A percentile compares a stretch with the other conserved stretches of the same genome.
Evolutionary conservation across 1,284 basidiomycete genomes (phyloP).

Genomic region (Athelia psychrophila): DNA sequence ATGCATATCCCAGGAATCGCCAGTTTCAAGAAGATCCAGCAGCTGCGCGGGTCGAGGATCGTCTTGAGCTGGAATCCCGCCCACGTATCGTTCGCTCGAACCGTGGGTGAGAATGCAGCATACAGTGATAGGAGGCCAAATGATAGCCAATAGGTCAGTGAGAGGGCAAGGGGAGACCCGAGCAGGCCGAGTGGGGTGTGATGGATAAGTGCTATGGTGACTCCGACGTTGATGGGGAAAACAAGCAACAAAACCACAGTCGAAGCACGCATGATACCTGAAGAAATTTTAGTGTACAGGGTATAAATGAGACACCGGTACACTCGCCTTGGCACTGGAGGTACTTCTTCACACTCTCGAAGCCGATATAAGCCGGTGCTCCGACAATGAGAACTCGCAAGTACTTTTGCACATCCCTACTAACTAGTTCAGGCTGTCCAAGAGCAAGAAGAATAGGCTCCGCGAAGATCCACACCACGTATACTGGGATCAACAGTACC

Average conservation of each 20-base stretch:
- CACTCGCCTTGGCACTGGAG: conserved; percentile 70
- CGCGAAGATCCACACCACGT: conserved; percentile 56
- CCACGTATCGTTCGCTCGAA: conserved; percentile 61
- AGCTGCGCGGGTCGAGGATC: conserved; percentile 48
- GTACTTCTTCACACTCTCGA: conserved; percentile 77
- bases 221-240: conserved; percentile 59
- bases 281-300: not conserved
- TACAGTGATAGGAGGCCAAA: conserved; percentile 51
- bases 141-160: conserved; percentile 68
- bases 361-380: conserved; percentile 71
- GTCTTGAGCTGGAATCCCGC: conserved; percentile 47
- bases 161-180: conserved; percentile 64
- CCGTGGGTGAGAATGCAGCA: conserved; percentile 48
- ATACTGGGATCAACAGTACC: conserved; percentile 60
- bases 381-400: conserved; percentile 61
- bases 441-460: conserved; percentile 58
- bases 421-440: conserved; percentile 57
- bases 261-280: conserved; percentile 73
- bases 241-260: conserved; percentile 58
- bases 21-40: conserved; percentile 54
- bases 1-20: conserved; percentile 74
- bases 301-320: not conserved
- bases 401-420: conserved; percentile 58
- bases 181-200: conserved; percentile 56
- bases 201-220: conserved; percentile 62